Evolutionary conservation across 202 grass and related monocot genomes (phyloP).

Genomic region (Cymbopogon flexuosus): DNA sequence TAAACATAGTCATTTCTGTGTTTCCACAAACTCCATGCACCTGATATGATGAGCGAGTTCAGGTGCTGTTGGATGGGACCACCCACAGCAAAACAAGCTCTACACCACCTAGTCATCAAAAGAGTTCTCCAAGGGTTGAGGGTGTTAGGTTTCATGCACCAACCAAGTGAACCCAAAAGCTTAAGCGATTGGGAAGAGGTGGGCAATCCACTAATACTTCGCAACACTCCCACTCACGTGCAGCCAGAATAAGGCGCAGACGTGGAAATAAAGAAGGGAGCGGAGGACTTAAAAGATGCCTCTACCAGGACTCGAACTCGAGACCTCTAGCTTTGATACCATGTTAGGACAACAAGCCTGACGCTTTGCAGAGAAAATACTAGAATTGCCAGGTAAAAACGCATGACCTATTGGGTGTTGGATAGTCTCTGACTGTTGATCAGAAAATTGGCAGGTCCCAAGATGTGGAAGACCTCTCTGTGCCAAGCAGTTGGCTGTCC

Average conservation of each 20-base stretch:
- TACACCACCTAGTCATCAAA: background rate
- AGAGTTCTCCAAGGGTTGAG: background rate
- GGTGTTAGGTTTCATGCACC: background rate
- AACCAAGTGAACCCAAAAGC: too few species aligned
- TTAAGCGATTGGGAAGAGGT: too few species aligned
- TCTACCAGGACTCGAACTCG: too few species aligned
- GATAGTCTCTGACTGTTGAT: background rate
- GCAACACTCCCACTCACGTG: too few species aligned
- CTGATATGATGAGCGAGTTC: background rate
- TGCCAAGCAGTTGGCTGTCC: background rate
- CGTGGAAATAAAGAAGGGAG: too few species aligned
- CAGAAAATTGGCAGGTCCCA: background rate
- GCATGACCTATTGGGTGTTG: background rate
- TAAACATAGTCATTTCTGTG: background rate
- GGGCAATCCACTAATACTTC: too few species aligned
- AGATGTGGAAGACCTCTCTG: background rate
- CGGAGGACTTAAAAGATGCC: too few species aligned
- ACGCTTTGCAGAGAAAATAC: background rate
- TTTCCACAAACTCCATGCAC: background rate
- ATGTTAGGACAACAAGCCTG: background rate
- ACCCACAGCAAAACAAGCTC: too few species aligned
- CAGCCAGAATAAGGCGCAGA: too few species aligned
- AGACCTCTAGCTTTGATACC: too few species aligned
- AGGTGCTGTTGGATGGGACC: background rate
- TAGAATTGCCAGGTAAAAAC: background rate